Evolutionary conservation across 2,329 filamentous ascomycete genomes (phyloP).

Genomic region (Ophiostoma montium): DNA sequence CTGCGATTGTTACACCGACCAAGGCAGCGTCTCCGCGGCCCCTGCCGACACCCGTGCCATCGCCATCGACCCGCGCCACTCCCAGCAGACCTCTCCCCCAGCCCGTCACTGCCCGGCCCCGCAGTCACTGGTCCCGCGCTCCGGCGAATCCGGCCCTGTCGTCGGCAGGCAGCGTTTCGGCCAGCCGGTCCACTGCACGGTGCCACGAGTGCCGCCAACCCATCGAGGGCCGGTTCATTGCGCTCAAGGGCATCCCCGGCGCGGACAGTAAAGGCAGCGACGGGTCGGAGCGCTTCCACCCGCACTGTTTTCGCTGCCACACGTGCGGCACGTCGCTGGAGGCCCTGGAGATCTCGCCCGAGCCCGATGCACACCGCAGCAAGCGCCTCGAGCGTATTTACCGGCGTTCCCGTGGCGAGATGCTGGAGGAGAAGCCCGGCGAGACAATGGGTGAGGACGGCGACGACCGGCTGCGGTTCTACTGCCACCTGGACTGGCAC

Average conservation of each 20-base stretch:
- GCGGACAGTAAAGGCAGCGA: conserved; percentile 1
- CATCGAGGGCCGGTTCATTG: conserved; percentile 83
- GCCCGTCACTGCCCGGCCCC: conserved; percentile 25
- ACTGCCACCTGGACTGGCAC: conserved; percentile 97
- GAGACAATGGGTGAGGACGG: conserved; percentile 56
- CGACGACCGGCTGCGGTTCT: conserved; percentile 68
- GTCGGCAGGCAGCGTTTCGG: conserved; percentile 10
- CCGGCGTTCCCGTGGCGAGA: conserved; percentile 42
- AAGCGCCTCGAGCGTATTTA: conserved; percentile 63
- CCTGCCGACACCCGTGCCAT: background rate
- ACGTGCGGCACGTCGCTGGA: conserved; percentile 79
- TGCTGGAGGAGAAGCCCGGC: conserved; percentile 47
- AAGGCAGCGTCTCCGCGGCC: background rate
- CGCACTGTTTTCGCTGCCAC: conserved; percentile 82
- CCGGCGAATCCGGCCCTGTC: conserved; percentile 17
- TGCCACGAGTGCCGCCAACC: conserved; percentile 75
- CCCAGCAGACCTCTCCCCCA: conserved; percentile 32
- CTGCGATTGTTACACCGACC: conserved; percentile 21
- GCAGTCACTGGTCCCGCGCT: conserved; percentile 46
- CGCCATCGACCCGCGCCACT: conserved; percentile 15
- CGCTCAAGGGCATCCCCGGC: conserved; percentile 48
- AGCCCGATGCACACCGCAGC: conserved; percentile 58
- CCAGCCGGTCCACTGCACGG: conserved; percentile 46
- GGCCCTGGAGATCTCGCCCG: conserved; percentile 90
- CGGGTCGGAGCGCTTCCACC: conserved; percentile 61